Evolutionary conservation across 768 basidiomycete species (phyloP), one percentile per base, ranked within the genome.

Genomic region (Hypholoma sublateritium): DNA sequence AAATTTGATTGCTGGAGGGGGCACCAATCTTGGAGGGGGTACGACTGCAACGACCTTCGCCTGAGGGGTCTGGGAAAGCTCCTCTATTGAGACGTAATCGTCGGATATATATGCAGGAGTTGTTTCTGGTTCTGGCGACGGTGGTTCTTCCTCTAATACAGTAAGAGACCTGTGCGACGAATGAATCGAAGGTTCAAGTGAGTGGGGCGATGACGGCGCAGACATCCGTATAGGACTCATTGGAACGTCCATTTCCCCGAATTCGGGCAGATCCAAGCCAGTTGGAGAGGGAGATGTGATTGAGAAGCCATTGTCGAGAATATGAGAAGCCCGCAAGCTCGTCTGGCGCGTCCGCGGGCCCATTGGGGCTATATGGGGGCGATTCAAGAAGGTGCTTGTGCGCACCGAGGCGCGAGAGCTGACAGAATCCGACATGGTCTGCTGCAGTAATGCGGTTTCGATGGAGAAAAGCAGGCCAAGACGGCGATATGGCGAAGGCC

Each of bases 1-100:
- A 65, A 91, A 89, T 37, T 74, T 76, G 62, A 90, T 67, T 14
- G 74, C 53, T 1, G 82, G 79, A 0, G 87, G 80, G 0, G 78
- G 75, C 0, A 75, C 69, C 41, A 87, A 74, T 52, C 75, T 70
- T 0, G 73, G 67, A 22, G 67, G 56, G 16, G 53, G 21, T 24
- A 22, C 32, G 5, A 44, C 34, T 19, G 58, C 51, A 43, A 54
- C 25, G 21, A 59, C 24, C 34, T 53, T 53, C 9, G 32, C 24
- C 41, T 52, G 28, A 5, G 28, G 39, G 39, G 39, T 41, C 5
- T 41, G 39, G 13, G 39, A 41, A 41, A 13, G 13, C 17, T 41
- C 39, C 17, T 14, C 16, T 41, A 16, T 13, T 5, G 17, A 17
- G 39, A 41, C 17, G 39, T 17, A 16, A 17, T 41, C 39, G 12